Conservation (phyloP, 495 filamentous ascomycete species). For the Penicillium tannophilum region DNA sequence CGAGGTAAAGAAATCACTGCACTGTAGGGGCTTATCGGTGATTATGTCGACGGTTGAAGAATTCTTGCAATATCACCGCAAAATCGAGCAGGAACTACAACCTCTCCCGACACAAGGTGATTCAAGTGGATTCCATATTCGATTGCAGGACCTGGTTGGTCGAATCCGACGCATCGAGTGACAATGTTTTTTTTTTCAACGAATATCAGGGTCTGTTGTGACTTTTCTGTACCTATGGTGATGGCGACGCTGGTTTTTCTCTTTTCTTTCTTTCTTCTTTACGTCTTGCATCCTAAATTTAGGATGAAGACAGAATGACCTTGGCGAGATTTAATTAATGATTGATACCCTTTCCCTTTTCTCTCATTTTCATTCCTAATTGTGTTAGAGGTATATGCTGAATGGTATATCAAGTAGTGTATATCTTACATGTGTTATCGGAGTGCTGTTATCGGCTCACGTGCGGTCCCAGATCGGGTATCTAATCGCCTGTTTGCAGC, state of each 20-base stretch:
- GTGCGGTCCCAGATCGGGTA: not conserved
- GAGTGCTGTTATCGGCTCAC: not conserved
- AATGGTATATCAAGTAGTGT: not conserved
- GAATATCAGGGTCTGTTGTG: not conserved
- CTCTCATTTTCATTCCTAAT: too few relatives aligned
- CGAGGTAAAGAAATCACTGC: slow-evolving; percentile 54
- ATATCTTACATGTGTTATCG: not conserved
- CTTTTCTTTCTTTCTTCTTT: not conserved
- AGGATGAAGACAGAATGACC: not conserved
- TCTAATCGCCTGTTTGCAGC: slow-evolving; percentile 26
- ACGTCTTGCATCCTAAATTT: not conserved
- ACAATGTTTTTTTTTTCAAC: not conserved
- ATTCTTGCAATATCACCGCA: slow-evolving; percentile 76
- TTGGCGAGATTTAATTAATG: not conserved
- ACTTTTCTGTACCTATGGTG: not conserved
- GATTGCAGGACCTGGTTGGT: slow-evolving; percentile 55
- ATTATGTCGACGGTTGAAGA: slow-evolving; percentile 81
- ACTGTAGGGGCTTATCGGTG: slow-evolving; percentile 59
- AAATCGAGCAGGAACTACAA: slow-evolving; percentile 59
- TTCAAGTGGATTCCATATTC: slow-evolving; percentile 55
- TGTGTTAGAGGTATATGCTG: too few relatives aligned
- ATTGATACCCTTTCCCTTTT: not conserved
- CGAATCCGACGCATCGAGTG: slow-evolving; percentile 28
- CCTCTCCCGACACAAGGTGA: slow-evolving; percentile 26
- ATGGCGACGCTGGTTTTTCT: not conserved